Conservation (phyloP, 1,284 basidiomycete genomes). For the Fomitopsis betulina region DNA sequence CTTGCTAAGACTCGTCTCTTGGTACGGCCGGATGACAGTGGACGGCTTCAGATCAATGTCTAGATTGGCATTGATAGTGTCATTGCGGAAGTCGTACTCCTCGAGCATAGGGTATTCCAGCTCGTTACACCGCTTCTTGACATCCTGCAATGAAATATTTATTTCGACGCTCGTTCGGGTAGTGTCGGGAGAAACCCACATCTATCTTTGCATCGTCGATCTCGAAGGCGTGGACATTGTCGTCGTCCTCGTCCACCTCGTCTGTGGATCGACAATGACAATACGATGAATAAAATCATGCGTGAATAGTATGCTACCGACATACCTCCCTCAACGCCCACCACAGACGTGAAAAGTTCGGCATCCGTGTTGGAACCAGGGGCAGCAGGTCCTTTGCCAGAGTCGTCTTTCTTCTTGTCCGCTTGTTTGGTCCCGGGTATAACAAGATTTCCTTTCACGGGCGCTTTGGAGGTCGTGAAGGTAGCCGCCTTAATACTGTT, state of each 20-base stretch:
- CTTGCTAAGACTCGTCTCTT: slow-evolving; percentile 95
- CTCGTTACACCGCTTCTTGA: slow-evolving; percentile 91
- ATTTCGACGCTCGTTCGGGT: neutral
- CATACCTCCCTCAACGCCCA: slow-evolving; percentile 85
- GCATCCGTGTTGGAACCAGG: slow-evolving; percentile 45
- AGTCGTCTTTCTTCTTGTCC: slow-evolving; percentile 64
- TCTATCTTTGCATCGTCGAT: slow-evolving; percentile 91
- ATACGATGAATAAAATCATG: neutral
- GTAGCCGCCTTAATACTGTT: slow-evolving; percentile 74
- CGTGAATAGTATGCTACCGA: neutral
- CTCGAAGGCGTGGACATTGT: slow-evolving; percentile 93
- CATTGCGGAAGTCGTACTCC: slow-evolving; percentile 97
- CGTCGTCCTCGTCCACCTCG: slow-evolving; percentile 94
- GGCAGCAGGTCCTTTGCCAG: slow-evolving; percentile 27
- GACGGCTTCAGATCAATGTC: slow-evolving; percentile 97
- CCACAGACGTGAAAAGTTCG: slow-evolving; percentile 85
- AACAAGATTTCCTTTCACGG: slow-evolving; percentile 73
- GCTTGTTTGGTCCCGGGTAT: slow-evolving; percentile 82
- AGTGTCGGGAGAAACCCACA: slow-evolving; percentile 37
- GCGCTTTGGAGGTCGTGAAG: slow-evolving; percentile 81
- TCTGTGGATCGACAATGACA: slow-evolving; percentile 48
- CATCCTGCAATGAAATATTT: slow-evolving; percentile 49
- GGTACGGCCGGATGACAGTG: slow-evolving; percentile 94
- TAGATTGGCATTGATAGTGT: slow-evolving; percentile 89
- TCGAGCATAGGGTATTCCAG: slow-evolving; percentile 95